A percentile compares a stretch with the other conserved stretches of the same genome.
Conservation (phyloP, 140 eudicot genomes). For the Anethum foeniculum region DNA sequence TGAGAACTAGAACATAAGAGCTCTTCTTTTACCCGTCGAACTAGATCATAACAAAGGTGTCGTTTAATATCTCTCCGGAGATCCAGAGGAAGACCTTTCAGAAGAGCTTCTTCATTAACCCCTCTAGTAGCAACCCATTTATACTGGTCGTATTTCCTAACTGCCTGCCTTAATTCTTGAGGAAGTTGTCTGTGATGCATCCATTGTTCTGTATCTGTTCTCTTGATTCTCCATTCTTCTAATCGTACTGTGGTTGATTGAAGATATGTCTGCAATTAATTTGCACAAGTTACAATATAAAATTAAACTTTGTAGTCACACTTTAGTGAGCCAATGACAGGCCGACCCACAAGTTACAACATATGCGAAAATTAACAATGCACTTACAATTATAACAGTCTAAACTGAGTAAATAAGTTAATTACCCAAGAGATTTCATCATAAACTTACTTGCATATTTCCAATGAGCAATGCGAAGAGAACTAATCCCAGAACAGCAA, state of each 20-base stretch:
- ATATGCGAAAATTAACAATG: not conserved
- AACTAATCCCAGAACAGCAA: slow-evolving; percentile 74
- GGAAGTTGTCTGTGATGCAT: slow-evolving; percentile 93
- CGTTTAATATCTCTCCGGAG: slow-evolving; percentile 85
- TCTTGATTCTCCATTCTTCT: slow-evolving; percentile 87
- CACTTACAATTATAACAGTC: not conserved
- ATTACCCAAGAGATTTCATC: not conserved
- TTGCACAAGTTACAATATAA: not conserved
- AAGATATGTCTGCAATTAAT: slow-evolving; percentile 53
- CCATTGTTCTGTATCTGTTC: slow-evolving; percentile 94
- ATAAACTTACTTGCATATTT: slow-evolving; percentile 68
- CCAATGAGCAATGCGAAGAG: slow-evolving; percentile 85
- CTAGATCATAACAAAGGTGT: slow-evolving; percentile 79
- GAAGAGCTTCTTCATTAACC: slow-evolving; percentile 75
- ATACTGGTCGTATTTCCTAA: slow-evolving; percentile 76
- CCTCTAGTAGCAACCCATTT: slow-evolving; percentile 98
- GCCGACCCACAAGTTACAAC: not conserved
- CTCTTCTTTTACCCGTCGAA: slow-evolving; percentile 62
- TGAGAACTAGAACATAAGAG: not conserved
- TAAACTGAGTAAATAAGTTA: not conserved
- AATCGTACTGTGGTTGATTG: slow-evolving; percentile 76
- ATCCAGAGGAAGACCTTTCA: slow-evolving; percentile 73
- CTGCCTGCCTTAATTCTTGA: slow-evolving; percentile 58
- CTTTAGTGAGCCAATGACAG: not conserved
- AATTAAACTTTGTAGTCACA: not conserved